Evolutionary conservation across 2,329 filamentous ascomycete genomes (phyloP).

Genomic region (Trichoderma afroharzianum): DNA sequence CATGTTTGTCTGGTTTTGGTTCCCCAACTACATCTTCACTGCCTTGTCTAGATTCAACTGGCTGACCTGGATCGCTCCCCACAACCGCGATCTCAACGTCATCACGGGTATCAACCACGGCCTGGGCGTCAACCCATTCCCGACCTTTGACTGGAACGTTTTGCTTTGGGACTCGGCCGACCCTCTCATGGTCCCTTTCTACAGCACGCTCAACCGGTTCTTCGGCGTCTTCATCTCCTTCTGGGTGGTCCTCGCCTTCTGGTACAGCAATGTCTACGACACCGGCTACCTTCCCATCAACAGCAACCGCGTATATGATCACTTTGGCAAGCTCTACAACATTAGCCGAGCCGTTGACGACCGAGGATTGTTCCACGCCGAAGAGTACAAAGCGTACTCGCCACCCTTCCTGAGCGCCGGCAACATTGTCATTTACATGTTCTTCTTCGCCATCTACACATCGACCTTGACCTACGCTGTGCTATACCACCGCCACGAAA

Average conservation of each 20-base stretch:
- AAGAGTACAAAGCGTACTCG: conserved; percentile 48
- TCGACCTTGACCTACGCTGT: conserved; percentile 48
- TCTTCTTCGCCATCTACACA: conserved; percentile 54
- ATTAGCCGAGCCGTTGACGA: conserved; percentile 41
- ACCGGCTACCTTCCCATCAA: conserved; percentile 53
- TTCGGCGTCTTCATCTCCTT: conserved; percentile 54
- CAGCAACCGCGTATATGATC: conserved; percentile 49
- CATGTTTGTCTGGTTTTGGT: conserved; percentile 59
- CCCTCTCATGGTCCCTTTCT: conserved; percentile 49
- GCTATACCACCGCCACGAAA: conserved; percentile 52
- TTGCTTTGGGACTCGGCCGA: conserved; percentile 42
- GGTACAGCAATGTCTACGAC: conserved; percentile 58
- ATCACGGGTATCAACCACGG: conserved; percentile 44
- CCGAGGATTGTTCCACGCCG: conserved; percentile 42
- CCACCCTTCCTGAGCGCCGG: conserved; percentile 49
- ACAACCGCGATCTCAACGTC: conserved; percentile 40
- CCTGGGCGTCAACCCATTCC: conserved; percentile 43
- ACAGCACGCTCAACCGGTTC: conserved; percentile 60
- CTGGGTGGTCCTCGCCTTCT: conserved; percentile 53
- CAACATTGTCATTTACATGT: conserved; percentile 50
- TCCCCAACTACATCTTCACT: conserved; percentile 53
- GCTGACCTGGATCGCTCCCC: conserved; percentile 54
- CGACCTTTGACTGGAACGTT: conserved; percentile 49
- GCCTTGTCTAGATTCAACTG: conserved; percentile 53
- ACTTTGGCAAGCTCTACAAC: conserved; percentile 46